Base-by-base conservation (phyloP, 2,329 filamentous ascomycete species). In the Alternaria infectoria region DNA sequence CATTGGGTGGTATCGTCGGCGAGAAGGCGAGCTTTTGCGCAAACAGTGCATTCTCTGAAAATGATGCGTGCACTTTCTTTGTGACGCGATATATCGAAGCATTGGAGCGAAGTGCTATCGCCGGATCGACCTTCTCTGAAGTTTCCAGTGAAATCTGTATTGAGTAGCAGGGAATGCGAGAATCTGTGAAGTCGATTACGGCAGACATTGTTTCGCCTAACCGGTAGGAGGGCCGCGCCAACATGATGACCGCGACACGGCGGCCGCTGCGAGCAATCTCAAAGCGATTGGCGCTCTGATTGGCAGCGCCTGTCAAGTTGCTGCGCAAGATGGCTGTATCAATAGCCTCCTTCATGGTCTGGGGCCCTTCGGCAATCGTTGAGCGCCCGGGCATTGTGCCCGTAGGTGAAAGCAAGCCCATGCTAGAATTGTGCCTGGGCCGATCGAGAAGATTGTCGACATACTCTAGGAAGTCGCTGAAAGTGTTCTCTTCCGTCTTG, bases 261-360 rank as follows among this genome's bases (percentile, higher is more conserved):
- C 90, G 90, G n/a, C 94, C 94, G 74, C 93, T 94, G 13, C 95
- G 91, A 12, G 95, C 91, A 77, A 99, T 98, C 76, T 97, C 94
- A 77, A 98, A 99, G 43, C 93, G 90, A 74, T 97, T 97, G n/a
- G 91, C 88, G 75, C 92, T 94, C 71, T 93, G 90, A 36, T 90
- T 89, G n/a, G 88, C 87, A 47, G 88, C 86, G 3, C 84, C 84
- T 0, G 88, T 86, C 69, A 90, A 82, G 69, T 79, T 79, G 74
- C 78, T 82, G 65, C 93, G 90, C 57, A 97, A 85, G 62, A 98
- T 97, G 12, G 96, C 92, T 64, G 97, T 86, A 75, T 97, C 93
- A 72, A 99, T 97, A 19, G 92, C 90, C 72, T 97, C 93, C 75
- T 93, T 95, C 65, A 87, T 91, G 3, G 88, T 89, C 4, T 86